A percentile compares a stretch with the other conserved stretches of the same genome.
Evolutionary conservation across 2,329 filamentous ascomycete species (phyloP).

Genomic region (Aspergillus texensis): DNA sequence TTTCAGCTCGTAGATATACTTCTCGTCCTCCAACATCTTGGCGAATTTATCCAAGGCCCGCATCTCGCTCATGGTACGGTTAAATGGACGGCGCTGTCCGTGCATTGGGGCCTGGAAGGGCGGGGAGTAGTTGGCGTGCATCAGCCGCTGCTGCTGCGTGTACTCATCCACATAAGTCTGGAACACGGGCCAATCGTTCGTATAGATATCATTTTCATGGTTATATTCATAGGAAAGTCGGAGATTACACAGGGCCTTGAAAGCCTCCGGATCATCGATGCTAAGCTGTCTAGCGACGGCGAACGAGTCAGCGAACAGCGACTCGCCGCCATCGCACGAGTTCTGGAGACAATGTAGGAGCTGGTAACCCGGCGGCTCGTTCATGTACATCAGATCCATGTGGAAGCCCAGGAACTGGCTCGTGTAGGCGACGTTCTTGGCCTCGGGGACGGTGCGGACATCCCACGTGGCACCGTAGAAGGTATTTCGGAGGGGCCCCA

Average conservation of each 20-base stretch:
- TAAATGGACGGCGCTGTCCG: slow-evolving; percentile 22
- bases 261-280: slow-evolving; percentile 14
- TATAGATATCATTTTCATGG: slow-evolving; percentile 66
- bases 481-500: slow-evolving; percentile 79
- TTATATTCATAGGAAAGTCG: slow-evolving; percentile 68
- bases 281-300: slow-evolving; percentile 53
- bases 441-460: slow-evolving; percentile 76
- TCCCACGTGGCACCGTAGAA: slow-evolving; percentile 94
- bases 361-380: slow-evolving; percentile 77
- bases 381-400: slow-evolving; percentile 89
- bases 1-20: slow-evolving; percentile 69
- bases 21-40: slow-evolving; percentile 57
- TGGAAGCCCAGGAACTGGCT: slow-evolving; percentile 80
- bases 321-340: slow-evolving; percentile 76
- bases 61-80: slow-evolving; percentile 28
- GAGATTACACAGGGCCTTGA: slow-evolving; percentile 44
- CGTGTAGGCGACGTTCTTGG: slow-evolving; percentile 93
- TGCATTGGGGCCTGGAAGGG: slow-evolving; percentile 69
- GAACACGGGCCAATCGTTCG: slow-evolving; percentile 60
- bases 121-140: slow-evolving; percentile 70
- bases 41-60: slow-evolving; percentile 63
- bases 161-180: slow-evolving; percentile 27
- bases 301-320: slow-evolving; percentile 79
- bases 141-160: slow-evolving; percentile 29
- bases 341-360: slow-evolving; percentile 88